Evolutionary conservation across 2,329 filamentous ascomycete genomes (phyloP).

Genomic region (Cadophora malorum): DNA sequence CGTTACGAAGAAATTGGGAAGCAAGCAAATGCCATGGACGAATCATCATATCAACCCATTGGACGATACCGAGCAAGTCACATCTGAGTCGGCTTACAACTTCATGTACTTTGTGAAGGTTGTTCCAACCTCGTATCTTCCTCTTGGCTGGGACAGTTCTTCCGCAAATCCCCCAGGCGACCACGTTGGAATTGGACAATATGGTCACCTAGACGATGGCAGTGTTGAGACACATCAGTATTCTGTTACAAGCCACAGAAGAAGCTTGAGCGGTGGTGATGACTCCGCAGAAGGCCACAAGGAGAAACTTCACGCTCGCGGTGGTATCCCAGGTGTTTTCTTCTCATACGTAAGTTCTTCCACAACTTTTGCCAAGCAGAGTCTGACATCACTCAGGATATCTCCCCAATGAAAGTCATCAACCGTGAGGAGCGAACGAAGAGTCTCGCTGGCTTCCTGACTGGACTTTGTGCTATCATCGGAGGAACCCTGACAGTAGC

Average conservation of each 20-base stretch:
- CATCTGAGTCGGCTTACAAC: constrained; percentile 85
- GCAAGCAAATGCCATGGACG: constrained; percentile 70
- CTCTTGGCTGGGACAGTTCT: constrained; percentile 77
- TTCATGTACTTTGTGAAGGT: constrained; percentile 99
- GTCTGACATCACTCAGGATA: constrained; percentile 67
- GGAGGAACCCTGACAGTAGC: constrained; percentile 96
- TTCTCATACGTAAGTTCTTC: constrained; percentile 83
- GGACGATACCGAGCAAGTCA: constrained; percentile 78
- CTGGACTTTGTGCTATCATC: constrained; percentile 91
- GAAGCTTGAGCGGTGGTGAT: constrained; percentile 82
- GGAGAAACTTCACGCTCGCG: constrained; percentile 86
- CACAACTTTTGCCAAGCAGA: not conserved
- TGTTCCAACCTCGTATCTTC: constrained; percentile 92
- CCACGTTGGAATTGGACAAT: constrained; percentile 68
- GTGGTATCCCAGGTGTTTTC: constrained; percentile 96
- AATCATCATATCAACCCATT: constrained; percentile 93
- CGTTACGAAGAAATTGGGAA: constrained; percentile 65
- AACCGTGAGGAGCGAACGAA: constrained; percentile 92
- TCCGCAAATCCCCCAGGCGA: constrained; percentile 49
- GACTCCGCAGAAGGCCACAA: constrained; percentile 89
- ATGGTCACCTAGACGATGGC: constrained; percentile 71
- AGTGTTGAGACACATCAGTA: constrained; percentile 98
- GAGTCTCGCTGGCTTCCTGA: constrained; percentile 89
- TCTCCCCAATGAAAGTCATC: constrained; percentile 99
- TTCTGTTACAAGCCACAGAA: constrained; percentile 95